Evolutionary conservation across 257 asterid genomes (phyloP).

Genomic region (Dorcoceras hygrometricum): DNA sequence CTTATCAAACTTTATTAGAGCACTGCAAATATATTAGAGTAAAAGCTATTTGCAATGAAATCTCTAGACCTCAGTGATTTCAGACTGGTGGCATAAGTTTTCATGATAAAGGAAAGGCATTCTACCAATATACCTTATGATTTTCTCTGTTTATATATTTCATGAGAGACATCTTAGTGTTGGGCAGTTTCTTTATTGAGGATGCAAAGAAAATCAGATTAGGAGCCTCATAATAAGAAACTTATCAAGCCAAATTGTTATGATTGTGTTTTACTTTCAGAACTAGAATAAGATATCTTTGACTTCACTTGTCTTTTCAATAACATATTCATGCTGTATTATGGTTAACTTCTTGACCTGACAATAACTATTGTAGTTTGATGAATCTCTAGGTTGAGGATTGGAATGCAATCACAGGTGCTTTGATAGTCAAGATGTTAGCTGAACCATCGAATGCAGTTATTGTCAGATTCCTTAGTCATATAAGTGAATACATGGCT

Average conservation of each 20-base stretch:
- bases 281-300: background rate
- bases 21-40: too few species aligned
- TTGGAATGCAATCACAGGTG: slow-evolving; percentile 57
- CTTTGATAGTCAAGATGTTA: slow-evolving; percentile 73
- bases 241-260: slow-evolving; percentile 1
- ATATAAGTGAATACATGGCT: slow-evolving; percentile 74
- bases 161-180: background rate
- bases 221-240: slow-evolving; percentile 1
- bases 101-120: background rate
- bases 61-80: too few species aligned
- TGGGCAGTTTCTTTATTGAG: background rate
- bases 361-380: slow-evolving; percentile 11
- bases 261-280: background rate
- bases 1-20: too few species aligned
- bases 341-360: slow-evolving; percentile 14
- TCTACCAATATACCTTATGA: background rate
- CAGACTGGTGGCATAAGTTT: too few species aligned
- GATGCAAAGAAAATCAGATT: background rate
- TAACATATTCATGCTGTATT: slow-evolving; percentile 14
- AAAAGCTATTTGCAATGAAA: too few species aligned
- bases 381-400: slow-evolving; percentile 60
- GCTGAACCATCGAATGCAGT: slow-evolving; percentile 84
- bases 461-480: slow-evolving; percentile 73
- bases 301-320: background rate
- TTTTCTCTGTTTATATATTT: background rate